Evolutionary conservation across 441 rosid species (phyloP).

Genomic region (Erodium chrysanthum): DNA sequence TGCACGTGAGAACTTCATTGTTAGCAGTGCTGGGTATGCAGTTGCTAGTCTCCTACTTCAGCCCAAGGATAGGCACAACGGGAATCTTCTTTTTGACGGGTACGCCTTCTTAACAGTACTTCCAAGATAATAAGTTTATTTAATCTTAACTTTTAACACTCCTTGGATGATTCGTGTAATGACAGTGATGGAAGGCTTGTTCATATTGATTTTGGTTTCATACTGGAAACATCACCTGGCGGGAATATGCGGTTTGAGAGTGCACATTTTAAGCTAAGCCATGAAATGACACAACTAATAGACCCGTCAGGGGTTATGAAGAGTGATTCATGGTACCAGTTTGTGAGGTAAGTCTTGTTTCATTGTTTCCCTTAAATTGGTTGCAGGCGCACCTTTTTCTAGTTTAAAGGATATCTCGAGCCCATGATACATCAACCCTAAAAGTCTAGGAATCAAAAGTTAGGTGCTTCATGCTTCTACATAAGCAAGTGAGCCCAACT

Average conservation of each 20-base stretch:
- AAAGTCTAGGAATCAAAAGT: no score
- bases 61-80: constrained; percentile 97
- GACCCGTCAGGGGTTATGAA: constrained; percentile 95
- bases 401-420: no score
- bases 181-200: constrained; percentile 86
- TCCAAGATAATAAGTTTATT: neutral
- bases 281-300: constrained; percentile 93
- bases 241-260: constrained; percentile 96
- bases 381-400: no score
- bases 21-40: constrained; percentile 98
- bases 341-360: constrained; percentile 47
- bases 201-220: constrained; percentile 94
- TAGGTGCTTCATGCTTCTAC: no score
- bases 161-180: constrained; percentile 13
- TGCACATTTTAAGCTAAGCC: constrained; percentile 97
- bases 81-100: constrained; percentile 93
- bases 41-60: constrained; percentile 93
- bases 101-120: constrained; percentile 21
- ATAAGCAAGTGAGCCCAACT: no score
- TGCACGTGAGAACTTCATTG: constrained; percentile 84
- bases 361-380: no score
- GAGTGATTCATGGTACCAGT: constrained; percentile 78
- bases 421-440: no score
- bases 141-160: no score
- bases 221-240: constrained; percentile 91